Evolutionary conservation across 169 alveolate species (phyloP).

Genomic region (Neospora caninum): DNA sequence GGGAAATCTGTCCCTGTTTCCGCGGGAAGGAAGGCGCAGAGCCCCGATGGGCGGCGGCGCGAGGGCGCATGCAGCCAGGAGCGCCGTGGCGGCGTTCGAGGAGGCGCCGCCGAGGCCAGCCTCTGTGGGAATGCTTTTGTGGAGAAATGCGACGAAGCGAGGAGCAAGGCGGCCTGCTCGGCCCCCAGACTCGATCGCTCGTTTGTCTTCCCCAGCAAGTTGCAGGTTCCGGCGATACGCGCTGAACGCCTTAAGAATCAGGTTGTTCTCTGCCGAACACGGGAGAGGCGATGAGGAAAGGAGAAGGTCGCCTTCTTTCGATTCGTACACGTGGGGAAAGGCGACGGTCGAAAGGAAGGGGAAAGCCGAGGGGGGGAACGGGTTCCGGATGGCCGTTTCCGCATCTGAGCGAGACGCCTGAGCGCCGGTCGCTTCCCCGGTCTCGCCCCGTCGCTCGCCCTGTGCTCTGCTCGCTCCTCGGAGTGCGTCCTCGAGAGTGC

Average conservation of each 20-base stretch:
- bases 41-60: neutral
- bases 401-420: neutral
- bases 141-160: neutral
- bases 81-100: slow-evolving; percentile 55
- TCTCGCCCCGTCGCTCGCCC: neutral
- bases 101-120: slow-evolving; percentile 68
- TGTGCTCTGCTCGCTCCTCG: neutral
- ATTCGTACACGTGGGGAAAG: neutral
- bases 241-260: slow-evolving; percentile 49
- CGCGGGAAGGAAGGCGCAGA: neutral
- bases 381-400: neutral
- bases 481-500: neutral
- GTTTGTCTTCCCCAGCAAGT: neutral
- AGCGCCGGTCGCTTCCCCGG: neutral
- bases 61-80: slow-evolving; percentile 43
- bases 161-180: neutral
- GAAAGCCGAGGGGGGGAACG: neutral
- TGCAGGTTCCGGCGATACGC: neutral
- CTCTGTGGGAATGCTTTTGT: slow-evolving; percentile 44
- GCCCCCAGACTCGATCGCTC: neutral
- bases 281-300: neutral
- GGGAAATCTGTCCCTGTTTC: too few species aligned
- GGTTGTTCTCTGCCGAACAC: slow-evolving; percentile 32
- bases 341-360: neutral
- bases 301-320: slow-evolving; percentile 35